These are phyloP conservation scores for Cladosporium austrohemisphaericum DNA, from an alignment of 2,329 filamentous ascomycete species.

Conservation along the genomic window DNA sequence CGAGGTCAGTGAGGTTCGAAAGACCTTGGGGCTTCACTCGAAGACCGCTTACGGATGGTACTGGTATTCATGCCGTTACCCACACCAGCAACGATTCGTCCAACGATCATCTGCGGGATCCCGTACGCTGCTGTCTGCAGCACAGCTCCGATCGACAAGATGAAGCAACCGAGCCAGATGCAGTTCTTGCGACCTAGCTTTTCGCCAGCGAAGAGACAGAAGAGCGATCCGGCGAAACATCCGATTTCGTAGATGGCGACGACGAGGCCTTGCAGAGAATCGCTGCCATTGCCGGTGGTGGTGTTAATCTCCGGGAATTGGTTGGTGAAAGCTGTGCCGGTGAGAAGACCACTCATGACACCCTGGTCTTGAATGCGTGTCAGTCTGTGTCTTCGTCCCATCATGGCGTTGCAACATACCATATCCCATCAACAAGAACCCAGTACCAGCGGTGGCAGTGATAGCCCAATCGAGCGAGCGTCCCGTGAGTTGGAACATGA, in stretches of 20 bases:
- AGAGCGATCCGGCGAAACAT: slow-evolving; percentile 26
- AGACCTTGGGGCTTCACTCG: too few relatives aligned
- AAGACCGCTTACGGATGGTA: slow-evolving; percentile 44
- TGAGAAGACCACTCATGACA: slow-evolving; percentile 15
- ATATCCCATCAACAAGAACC: slow-evolving; percentile 18
- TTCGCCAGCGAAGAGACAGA: slow-evolving; percentile 27
- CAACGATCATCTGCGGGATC: slow-evolving; percentile 50
- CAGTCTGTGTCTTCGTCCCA: not conserved
- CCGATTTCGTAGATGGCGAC: slow-evolving; percentile 22
- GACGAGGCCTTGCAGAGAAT: slow-evolving; percentile 15
- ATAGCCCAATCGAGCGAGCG: slow-evolving; percentile 16
- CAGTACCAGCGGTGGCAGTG: slow-evolving; percentile 15
- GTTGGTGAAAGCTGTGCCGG: slow-evolving; percentile 4
- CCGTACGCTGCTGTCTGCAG: slow-evolving; percentile 30
- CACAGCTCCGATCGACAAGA: slow-evolving; percentile 37
- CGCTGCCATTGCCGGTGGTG: slow-evolving; percentile 10
- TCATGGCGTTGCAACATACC: slow-evolving; percentile 8
- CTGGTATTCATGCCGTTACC: slow-evolving; percentile 56
- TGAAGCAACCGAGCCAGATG: slow-evolving; percentile 29
- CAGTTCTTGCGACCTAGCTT: slow-evolving; percentile 26
- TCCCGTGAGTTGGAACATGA: slow-evolving; percentile 15
- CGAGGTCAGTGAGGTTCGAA: too few relatives aligned
- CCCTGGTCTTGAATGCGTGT: slow-evolving; percentile 19
- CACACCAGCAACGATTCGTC: slow-evolving; percentile 51
- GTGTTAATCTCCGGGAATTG: slow-evolving; percentile 13